Base-by-base conservation (phyloP, 768 basidiomycete species). In the Suillus cothurnatus region DNA sequence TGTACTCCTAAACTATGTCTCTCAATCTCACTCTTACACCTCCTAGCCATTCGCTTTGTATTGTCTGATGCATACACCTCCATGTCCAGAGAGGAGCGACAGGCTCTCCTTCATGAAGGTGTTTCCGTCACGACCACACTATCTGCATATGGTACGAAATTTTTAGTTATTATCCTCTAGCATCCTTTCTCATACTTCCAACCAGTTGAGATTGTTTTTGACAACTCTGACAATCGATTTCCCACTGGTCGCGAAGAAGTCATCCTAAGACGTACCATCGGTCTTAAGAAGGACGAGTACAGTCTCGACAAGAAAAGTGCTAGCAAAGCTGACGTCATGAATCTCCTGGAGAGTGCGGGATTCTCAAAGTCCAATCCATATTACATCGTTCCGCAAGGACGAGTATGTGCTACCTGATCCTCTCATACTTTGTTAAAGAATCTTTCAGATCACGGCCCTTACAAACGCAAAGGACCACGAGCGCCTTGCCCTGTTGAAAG, bases 281-380 rank as follows among this genome's bases (percentile, higher is more conserved):
- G 97, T 59, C 76, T 95, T 50, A 99, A 99, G 84, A 99, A 99
- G 80, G 97, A 99, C 73, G 97, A 99, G 80, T 99, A 99, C 79
- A 93, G 92, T 68, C 82, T 99, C 34, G 97, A 99, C 78, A 91
- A 92, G 81, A 99, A 98, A 81, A 94, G 91, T 67, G 91, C 92
- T 0, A 92, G 88, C 76, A 97, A 97, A 77, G 97, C 95, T 4
- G 97, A 99, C 72, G 94, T 99, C 23, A 97, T 97, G 94, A 96
- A 94, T 72, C 82, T 99, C 31, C 85, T 99, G 55, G 97, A 99
- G 76, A 93, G 91, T 73, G 97, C 97, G 1, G 97, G 97, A 1
- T 99, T 99, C 81, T 95, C 93, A 79, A 93, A 94, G 73, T 91
- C 91, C n/a, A 99, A 99, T 73, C 97, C 97, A 0, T 99, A 99